Base-by-base conservation (phyloP, 768 basidiomycete genomes). In the Aureoboletus auriporus region DNA sequence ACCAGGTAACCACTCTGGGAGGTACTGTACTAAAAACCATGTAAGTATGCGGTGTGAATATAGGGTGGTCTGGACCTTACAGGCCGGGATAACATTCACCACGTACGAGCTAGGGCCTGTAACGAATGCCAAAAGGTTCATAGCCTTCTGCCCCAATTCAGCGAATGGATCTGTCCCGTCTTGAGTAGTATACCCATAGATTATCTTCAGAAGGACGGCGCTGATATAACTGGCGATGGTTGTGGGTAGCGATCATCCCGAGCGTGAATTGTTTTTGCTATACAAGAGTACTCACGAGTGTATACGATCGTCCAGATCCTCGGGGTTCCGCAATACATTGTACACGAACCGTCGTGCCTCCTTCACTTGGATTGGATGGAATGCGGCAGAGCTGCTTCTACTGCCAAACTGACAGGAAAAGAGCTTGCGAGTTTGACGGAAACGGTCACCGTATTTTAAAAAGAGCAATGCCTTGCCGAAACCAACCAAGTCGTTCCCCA, bases 141-240 rank as follows among this genome's bases (percentile, higher is more conserved):
- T 54, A 13, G 55, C 56, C 7, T 55, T 54, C 8, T 69, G 52
- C 1, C 62, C 66, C 31, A 68, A 45, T 11, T 46, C 52, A 16
- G 74, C 53, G 47, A 73, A 69, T 13, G 62, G 69, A 44, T 77
- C 75, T 0, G 70, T 52, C 20, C 52, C 60, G 1, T 65, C 52
- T 47, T 65, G 49, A 12, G 71, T 63, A 13, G 68, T 56, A 47
- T 74, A 72, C 1, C 75, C 75, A 36, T 78, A 76, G 0, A 65
- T 58, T 8, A 73, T 55, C 29, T 65, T 66, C 42, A 77, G 59
- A n/a, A 72, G 66, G 20, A 71, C 47, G 4, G 69, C 6, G 6
- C 49, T 36, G 27, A 51, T 44, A 14, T 44, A 44, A 11, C 63
- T 64, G 31, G 12, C 16, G 6, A 11, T 30, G 2, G 23, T 23